Evolutionary conservation across 2,329 filamentous ascomycete species (phyloP), one percentile per base, ranked within the genome.

Genomic region (Epichloe brachyelytri): DNA sequence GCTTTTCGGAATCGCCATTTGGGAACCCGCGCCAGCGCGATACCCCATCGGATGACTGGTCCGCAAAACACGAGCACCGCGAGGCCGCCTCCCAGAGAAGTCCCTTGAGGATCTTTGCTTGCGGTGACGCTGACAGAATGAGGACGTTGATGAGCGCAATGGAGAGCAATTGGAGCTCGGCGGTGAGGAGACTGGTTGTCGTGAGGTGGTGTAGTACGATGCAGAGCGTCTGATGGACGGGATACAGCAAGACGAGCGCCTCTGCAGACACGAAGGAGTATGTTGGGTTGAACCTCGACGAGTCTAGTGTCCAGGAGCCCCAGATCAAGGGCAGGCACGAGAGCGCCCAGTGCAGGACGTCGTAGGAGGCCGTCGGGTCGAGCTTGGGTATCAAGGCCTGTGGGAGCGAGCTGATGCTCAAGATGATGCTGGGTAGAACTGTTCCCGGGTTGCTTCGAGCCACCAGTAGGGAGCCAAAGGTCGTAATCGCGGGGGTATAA

Each of bases 111-210:
- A 95, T 90, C 56, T 88, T 75, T 15, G 84, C 80, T 67, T 97
- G 93, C 0, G 91, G 87, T 0, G 90, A 93, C 6, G 73, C 71
- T 0, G 89, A 82, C 54, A 95, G 78, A 2, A 95, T 65, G 0
- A 94, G 71, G 14, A 96, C 70, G 60, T 95, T 88, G 60, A 96
- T 84, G 14, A 98, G 74, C 2, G 82, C 82, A 39, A 86, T 79
- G 0, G 91, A 91, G 15, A 97, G 77, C 10, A 98, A 74, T 60
- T 96, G 88, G 41, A 96, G 75, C 66, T 98, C 93, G 5, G 93
- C 83, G 2, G 85, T 79, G 48, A 97, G 74, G 41, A 97, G 76
- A 66, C 90, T 96, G 1, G 89, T 95, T 0, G 88, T 91, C 1
- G 90, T 91, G 55, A 97, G 76, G 62, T 86, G 83, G 59, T 87